Evolutionary conservation across 1,284 basidiomycete genomes (phyloP).

Genomic region (Sanghuangporus sanghuang): DNA sequence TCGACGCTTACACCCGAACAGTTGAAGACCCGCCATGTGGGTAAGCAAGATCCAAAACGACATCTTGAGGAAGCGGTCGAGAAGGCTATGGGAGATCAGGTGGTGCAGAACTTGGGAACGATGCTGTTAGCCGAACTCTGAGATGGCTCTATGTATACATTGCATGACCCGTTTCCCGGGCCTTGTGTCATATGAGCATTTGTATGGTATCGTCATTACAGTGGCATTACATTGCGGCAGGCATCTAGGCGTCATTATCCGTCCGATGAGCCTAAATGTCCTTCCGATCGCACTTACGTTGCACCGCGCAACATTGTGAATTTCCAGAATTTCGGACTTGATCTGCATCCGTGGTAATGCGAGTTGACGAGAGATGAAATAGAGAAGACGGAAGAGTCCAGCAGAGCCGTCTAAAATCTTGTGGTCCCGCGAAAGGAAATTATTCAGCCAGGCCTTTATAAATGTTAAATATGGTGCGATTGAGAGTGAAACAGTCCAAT

Average conservation of each 20-base stretch:
- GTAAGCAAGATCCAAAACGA: slow-evolving; percentile 96
- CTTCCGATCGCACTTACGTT: background rate
- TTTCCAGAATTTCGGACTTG: background rate
- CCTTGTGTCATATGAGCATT: slow-evolving; percentile 6
- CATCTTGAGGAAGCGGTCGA: slow-evolving; percentile 97
- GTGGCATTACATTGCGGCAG: background rate
- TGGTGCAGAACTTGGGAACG: slow-evolving; percentile 89
- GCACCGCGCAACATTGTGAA: background rate
- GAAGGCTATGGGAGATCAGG: slow-evolving; percentile 93
- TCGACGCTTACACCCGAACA: slow-evolving; percentile 87
- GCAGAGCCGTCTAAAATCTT: background rate
- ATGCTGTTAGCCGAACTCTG: slow-evolving; percentile 86
- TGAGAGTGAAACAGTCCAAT: background rate
- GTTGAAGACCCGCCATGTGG: slow-evolving; percentile 93
- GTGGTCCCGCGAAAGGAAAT: background rate
- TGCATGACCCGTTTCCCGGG: background rate
- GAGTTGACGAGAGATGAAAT: background rate
- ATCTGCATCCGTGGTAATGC: background rate
- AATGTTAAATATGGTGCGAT: background rate
- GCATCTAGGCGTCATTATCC: background rate
- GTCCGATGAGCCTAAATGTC: background rate
- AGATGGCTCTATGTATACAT: background rate
- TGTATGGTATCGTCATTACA: slow-evolving; percentile 9
- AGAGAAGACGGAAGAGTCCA: background rate
- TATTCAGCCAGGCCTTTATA: too few species aligned